Percentiles rank a stretch among this genome's conserved stretches.
Evolutionary conservation across 2,329 filamentous ascomycete genomes (phyloP).

Genomic region (Sporothrix dimorphospora): DNA sequence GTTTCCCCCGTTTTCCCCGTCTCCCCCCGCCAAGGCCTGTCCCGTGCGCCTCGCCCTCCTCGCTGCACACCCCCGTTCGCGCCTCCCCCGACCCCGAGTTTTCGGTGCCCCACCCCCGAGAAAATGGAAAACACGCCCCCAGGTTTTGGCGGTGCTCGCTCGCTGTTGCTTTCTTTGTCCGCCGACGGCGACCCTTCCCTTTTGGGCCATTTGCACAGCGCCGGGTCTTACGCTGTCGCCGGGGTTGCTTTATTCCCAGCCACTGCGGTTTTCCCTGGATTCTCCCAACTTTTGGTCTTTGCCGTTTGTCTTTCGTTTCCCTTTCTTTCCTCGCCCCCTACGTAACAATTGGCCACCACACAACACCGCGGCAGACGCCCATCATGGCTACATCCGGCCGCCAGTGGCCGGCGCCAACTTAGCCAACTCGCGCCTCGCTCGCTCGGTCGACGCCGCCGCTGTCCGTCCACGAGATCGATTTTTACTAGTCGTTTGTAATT

Average conservation of each 20-base stretch:
- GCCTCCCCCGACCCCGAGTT: not conserved
- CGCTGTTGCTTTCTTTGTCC: slow-evolving; percentile 8
- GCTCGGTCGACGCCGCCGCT: slow-evolving; percentile 8
- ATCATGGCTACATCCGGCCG: slow-evolving; percentile 13
- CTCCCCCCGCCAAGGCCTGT: not conserved
- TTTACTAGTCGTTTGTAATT: not conserved
- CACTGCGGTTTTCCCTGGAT: not conserved
- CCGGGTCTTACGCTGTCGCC: not conserved
- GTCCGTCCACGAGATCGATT: slow-evolving; percentile 5
- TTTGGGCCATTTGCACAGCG: slow-evolving; percentile 11
- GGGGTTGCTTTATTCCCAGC: not conserved
- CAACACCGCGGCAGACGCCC: not conserved
- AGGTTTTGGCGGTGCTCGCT: not conserved
- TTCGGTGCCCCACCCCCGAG: slow-evolving; percentile 18
- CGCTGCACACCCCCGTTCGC: slow-evolving; percentile 12
- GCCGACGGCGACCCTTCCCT: not conserved
- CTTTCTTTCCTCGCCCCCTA: not conserved
- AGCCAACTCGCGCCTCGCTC: not conserved
- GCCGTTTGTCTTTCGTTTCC: not conserved
- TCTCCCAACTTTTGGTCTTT: not conserved
- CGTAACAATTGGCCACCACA: slow-evolving; percentile 14
- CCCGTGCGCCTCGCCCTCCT: not conserved
- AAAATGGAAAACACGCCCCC: not conserved
- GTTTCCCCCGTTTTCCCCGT: not conserved
- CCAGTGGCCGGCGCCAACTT: slow-evolving; percentile 9